A percentile compares a stretch with the other conserved stretches of the same genome.
Conservation (phyloP, 208 protist species). For the Naegleria fowleri region DNA sequence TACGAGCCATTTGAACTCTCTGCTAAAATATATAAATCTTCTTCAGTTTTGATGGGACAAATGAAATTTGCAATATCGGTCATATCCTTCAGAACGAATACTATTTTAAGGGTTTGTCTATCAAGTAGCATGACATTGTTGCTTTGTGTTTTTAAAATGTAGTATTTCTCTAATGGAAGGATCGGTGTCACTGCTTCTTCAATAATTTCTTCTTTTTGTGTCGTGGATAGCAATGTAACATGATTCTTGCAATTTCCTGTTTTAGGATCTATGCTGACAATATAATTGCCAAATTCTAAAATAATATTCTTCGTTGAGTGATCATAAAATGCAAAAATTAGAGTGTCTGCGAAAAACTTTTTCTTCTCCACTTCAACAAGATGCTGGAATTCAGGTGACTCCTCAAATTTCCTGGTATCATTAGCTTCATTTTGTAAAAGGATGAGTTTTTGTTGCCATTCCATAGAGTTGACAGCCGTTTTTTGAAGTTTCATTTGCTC, state of each 20-base stretch:
- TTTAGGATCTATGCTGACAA: not conserved
- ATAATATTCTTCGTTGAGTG: not conserved
- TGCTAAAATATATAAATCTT: not conserved
- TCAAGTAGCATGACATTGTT: not conserved
- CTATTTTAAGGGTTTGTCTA: not conserved
- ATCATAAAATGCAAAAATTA: not conserved
- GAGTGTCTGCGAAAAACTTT: not conserved
- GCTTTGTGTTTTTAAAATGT: not conserved
- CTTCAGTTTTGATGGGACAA: not conserved
- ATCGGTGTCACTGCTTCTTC: not conserved
- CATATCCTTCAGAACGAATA: not conserved
- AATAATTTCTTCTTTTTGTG: not conserved
- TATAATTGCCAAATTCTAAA: not conserved
- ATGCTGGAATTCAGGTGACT: not conserved
- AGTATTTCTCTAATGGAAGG: not conserved
- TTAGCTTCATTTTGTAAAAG: not conserved
- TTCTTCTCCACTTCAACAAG: not conserved
- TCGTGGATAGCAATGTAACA: not conserved
- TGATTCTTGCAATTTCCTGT: not conserved
- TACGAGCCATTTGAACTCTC: not conserved
- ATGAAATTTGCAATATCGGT: not conserved
- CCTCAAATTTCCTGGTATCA: not conserved
- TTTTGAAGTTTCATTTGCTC: not conserved
- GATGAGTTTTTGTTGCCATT: not conserved
- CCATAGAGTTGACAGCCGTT: not conserved